Conservation (phyloP, 352 stramenopile genomes). For the Phytophthora colocasiae region DNA sequence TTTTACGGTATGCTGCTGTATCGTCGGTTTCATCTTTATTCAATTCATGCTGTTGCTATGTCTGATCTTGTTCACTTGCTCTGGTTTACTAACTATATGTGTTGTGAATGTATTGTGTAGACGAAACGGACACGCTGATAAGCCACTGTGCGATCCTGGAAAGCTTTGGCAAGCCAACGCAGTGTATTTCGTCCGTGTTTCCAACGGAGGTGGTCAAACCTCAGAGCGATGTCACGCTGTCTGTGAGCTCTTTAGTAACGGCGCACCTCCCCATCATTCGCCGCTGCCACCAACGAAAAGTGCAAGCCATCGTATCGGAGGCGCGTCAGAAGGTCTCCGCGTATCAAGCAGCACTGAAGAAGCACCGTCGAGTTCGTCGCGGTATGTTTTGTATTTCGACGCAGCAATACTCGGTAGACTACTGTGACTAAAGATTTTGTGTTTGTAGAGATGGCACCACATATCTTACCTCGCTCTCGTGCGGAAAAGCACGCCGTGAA, state of each 20-base stretch:
- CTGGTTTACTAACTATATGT: slow-evolving; percentile 15
- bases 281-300: slow-evolving; percentile 35
- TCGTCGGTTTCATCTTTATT: background rate
- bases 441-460: background rate
- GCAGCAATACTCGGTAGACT: slow-evolving; percentile 1
- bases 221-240: slow-evolving; percentile 38
- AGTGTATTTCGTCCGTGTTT: slow-evolving; percentile 44
- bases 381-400: slow-evolving; percentile 8
- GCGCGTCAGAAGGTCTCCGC: slow-evolving; percentile 30
- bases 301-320: slow-evolving; percentile 38
- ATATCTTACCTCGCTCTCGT: slow-evolving; percentile 11
- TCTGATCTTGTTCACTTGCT: background rate
- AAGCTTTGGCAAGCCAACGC: slow-evolving; percentile 46
- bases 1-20: slow-evolving; percentile 41
- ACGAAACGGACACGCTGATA: slow-evolving; percentile 36
- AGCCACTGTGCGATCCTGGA: slow-evolving; percentile 37
- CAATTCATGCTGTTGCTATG: background rate
- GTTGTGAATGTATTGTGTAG: slow-evolving; percentile 20
- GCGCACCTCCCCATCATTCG: slow-evolving; percentile 39
- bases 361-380: slow-evolving; percentile 3
- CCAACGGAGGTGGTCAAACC: slow-evolving; percentile 19
- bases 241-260: slow-evolving; percentile 35
- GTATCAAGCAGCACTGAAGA: slow-evolving; percentile 28
- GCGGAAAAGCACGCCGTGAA: slow-evolving; percentile 25
- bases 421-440: background rate